Conservation (phyloP, 1,284 basidiomycete genomes). For the Cryptococcus sp. region DNA sequence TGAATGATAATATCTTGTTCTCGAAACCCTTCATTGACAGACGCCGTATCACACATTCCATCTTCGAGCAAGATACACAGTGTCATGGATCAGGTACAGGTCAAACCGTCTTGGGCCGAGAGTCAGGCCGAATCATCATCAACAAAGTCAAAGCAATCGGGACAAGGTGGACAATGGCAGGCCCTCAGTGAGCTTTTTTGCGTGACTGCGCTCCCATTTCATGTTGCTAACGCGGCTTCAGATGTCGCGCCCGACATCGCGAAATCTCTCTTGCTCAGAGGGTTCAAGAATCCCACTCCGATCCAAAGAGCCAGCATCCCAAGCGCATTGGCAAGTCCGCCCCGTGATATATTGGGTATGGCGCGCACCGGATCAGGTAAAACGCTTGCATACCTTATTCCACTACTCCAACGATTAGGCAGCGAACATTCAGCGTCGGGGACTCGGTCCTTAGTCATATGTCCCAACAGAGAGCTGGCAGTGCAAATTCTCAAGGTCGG, state of each 20-base stretch:
- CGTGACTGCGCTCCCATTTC: neutral
- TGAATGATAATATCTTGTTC: neutral
- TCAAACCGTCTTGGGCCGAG: constrained; percentile 10
- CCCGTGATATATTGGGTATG: constrained; percentile 96
- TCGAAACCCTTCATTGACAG: constrained; percentile 1
- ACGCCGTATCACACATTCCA: neutral
- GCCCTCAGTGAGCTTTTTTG: constrained; percentile 29
- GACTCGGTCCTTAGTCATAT: constrained; percentile 81
- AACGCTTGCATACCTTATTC: constrained; percentile 93
- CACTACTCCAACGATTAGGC: constrained; percentile 82
- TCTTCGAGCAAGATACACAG: neutral
- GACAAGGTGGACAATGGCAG: constrained; percentile 34
- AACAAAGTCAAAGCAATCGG: constrained; percentile 7
- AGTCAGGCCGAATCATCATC: neutral
- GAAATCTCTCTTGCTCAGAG: constrained; percentile 75
- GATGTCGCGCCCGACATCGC: constrained; percentile 26
- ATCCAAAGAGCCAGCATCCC: constrained; percentile 93
- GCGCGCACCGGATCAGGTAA: constrained; percentile 98
- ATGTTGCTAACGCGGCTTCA: constrained; percentile 8
- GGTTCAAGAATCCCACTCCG: constrained; percentile 92
- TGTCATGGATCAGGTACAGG: neutral
- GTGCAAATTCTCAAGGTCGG: constrained; percentile 92
- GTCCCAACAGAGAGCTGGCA: constrained; percentile 92
- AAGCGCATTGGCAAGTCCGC: constrained; percentile 76
- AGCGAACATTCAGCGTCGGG: constrained; percentile 83